These are phyloP conservation scores for Phytopythium aichiense DNA, from an alignment of 352 stramenopile species.

Conservation along the genomic window DNA sequence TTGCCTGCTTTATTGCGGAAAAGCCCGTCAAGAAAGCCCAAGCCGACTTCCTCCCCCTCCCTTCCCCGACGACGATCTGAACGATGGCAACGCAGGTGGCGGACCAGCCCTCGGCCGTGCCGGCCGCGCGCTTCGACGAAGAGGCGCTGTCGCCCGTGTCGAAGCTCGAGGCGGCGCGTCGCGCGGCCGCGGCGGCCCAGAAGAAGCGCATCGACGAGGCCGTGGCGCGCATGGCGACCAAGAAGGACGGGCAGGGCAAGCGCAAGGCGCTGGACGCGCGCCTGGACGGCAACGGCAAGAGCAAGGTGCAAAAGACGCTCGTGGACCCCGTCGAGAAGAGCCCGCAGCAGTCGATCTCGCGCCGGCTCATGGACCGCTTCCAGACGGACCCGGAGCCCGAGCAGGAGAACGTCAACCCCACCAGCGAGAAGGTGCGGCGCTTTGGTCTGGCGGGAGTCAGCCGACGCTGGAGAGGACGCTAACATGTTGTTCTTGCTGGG, in stretches of 20 bases:
- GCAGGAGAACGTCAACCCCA: constrained; percentile 17
- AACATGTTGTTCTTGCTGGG: neutral
- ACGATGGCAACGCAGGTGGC: constrained; percentile 62
- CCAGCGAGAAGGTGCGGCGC: constrained; percentile 4
- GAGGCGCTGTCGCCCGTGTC: constrained; percentile 60
- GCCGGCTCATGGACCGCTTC: constrained; percentile 38
- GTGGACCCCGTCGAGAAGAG: constrained; percentile 22
- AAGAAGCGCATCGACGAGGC: constrained; percentile 61
- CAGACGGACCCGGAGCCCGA: constrained; percentile 31
- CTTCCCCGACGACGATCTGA: neutral
- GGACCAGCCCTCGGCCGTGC: constrained; percentile 23
- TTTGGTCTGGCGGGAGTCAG: neutral
- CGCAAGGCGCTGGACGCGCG: constrained; percentile 47
- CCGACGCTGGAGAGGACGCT: neutral
- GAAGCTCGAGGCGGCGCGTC: constrained; percentile 68
- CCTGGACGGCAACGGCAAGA: constrained; percentile 38
- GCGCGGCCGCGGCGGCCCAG: constrained; percentile 59
- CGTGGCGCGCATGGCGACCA: constrained; percentile 44
- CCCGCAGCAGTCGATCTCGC: constrained; percentile 36
- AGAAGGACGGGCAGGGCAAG: constrained; percentile 58
- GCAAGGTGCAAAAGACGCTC: constrained; percentile 43
- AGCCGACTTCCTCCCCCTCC: neutral
- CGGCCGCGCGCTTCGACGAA: constrained; percentile 32
- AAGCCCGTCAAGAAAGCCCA: constrained; percentile 1
- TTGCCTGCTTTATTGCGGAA: neutral